Base-by-base conservation (phyloP, 1,284 basidiomycete species). In the Papiliotrema laurentii region DNA sequence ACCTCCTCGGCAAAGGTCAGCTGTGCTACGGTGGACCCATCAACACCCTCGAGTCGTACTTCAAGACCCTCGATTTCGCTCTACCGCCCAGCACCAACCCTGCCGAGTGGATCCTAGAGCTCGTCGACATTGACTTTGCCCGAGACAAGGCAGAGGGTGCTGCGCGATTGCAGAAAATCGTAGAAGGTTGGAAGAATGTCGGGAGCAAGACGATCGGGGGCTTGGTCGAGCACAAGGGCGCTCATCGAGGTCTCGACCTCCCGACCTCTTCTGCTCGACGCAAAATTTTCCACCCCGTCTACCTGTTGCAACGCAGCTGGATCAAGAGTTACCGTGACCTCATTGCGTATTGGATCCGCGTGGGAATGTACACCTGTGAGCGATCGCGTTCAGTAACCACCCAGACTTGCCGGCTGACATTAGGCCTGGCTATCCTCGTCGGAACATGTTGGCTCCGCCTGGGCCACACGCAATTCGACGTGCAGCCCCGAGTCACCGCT, bases 1-100 rank as follows among this genome's bases (percentile, higher is more conserved):
- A 96, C 5, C 75, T 97, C 6, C 79, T 97, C 13, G 87, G 88
- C 0, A 80, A 81, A 47, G 92, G 92, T 3, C 84, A 83, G 63
- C 75, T 85, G 14, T 81, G 93, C 19, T 89, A 89, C 75, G 85
- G 85, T 1, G 87, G 90, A 28, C 44, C 73, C 33, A n/a, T 31
- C 10, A 1, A 10, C 2, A 43, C 53, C 16, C 45, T 63, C 14
- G 38, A 18, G 5, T 16, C 5, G 7, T 61, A 59, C 38, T 61
- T 62, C 43, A 19, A 6, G 1, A 47, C 43, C 7, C 47, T 58
- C 36, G 61, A 60, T 6, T 27, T 50, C 33, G 50, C 54, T 2
- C 49, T 64, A 35, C 63, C 59, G 14, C 11, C 39, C 16, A 53
- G 55, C 40, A 47, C 47, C 43, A 68, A 66, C 44, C 65, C 66